Conservation (phyloP, 306 rosid species). For the Delonix regia region DNA sequence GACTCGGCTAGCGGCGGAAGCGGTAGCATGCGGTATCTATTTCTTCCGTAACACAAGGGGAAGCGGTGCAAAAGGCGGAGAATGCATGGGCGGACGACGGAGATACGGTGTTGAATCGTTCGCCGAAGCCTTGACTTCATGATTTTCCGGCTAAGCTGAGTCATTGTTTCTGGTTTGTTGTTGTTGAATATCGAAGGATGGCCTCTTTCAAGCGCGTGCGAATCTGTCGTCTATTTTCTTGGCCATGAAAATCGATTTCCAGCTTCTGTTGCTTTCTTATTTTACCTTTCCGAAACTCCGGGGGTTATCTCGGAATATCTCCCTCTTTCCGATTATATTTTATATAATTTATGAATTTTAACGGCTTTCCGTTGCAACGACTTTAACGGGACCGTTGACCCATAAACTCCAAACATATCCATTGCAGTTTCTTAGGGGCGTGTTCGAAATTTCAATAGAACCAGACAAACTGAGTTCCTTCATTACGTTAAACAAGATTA, state of each 20-base stretch:
- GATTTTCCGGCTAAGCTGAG: conserved; percentile 33
- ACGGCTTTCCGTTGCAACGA: conserved; percentile 45
- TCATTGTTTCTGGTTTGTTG: conserved; percentile 23
- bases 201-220: background rate
- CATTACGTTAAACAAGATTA: too few species aligned
- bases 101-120: conserved; percentile 51
- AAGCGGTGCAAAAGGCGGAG: conserved; percentile 53
- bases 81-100: conserved; percentile 66
- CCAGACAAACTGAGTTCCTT: too few species aligned
- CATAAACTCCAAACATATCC: background rate
- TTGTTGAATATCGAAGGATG: background rate
- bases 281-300: background rate
- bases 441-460: background rate
- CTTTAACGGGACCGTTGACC: conserved; percentile 45
- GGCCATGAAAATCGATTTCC: conserved; percentile 9
- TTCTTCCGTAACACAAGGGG: conserved; percentile 53
- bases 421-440: background rate
- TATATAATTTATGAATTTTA: background rate
- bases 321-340: background rate
- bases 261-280: background rate
- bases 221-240: background rate
- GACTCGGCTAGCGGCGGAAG: conserved; percentile 30
- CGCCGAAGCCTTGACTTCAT: conserved; percentile 35
- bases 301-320: conserved; percentile 42
- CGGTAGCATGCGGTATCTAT: conserved; percentile 56